Percentiles rank a stretch among this genome's conserved stretches.
Conservation (phyloP, 2,329 filamentous ascomycete species). For the Penicillium vulpinum region DNA sequence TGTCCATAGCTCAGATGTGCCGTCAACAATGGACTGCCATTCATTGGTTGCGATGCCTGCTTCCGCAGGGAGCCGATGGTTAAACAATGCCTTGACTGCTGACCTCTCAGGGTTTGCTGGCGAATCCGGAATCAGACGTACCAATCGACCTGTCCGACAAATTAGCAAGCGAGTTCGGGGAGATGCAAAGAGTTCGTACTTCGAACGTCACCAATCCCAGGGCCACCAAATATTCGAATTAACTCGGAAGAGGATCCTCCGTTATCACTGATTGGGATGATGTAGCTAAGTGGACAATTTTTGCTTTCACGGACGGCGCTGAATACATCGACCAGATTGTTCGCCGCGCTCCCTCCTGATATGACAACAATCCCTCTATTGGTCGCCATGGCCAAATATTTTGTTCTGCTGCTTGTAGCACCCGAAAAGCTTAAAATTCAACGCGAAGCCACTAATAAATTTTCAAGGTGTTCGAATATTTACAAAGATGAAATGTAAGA, state of each 20-base stretch:
- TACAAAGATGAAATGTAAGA: background rate
- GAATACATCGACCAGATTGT: slow-evolving; percentile 90
- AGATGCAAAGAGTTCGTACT: slow-evolving; percentile 48
- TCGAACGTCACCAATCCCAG: slow-evolving; percentile 76
- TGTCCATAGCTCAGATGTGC: slow-evolving; percentile 73
- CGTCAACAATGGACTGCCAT: slow-evolving; percentile 88
- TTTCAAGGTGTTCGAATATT: background rate
- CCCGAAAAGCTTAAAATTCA: no score
- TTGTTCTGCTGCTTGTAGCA: background rate
- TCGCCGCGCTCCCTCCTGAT: slow-evolving; percentile 91
- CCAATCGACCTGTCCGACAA: slow-evolving; percentile 68
- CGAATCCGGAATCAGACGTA: slow-evolving; percentile 78
- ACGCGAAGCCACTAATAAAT: background rate
- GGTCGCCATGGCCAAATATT: slow-evolving; percentile 6
- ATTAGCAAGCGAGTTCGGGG: slow-evolving; percentile 8
- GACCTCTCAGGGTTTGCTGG: slow-evolving; percentile 62
- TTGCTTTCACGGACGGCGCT: slow-evolving; percentile 64
- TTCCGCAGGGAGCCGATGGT: slow-evolving; percentile 72
- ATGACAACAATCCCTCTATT: slow-evolving; percentile 74
- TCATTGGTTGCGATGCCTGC: slow-evolving; percentile 66
- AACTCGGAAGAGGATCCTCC: slow-evolving; percentile 91
- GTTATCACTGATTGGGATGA: slow-evolving; percentile 95
- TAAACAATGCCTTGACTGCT: slow-evolving; percentile 82
- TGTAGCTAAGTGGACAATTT: slow-evolving; percentile 70
- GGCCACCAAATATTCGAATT: slow-evolving; percentile 91